Conservation (phyloP, 2,329 filamentous ascomycete species). For the Aspergillus floridensis region DNA sequence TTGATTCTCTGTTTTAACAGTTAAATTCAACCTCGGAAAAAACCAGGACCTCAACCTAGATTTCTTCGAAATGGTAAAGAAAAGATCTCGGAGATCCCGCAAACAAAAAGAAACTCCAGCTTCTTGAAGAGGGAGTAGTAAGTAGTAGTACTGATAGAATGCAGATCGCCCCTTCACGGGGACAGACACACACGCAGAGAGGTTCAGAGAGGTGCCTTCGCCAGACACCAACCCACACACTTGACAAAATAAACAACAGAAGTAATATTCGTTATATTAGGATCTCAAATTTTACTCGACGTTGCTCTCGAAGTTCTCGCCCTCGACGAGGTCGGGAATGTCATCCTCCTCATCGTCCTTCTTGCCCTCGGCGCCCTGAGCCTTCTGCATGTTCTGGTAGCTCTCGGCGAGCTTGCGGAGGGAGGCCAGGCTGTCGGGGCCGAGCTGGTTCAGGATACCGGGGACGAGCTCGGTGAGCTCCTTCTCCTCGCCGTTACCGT, state of each 20-base stretch:
- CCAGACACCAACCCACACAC: background rate
- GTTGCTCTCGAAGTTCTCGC: conserved; percentile 98
- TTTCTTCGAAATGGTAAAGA: too few relatives aligned
- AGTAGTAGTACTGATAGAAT: background rate
- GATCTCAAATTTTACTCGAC: conserved; percentile 66
- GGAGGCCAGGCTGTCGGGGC: conserved; percentile 94
- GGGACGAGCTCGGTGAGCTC: conserved; percentile 99
- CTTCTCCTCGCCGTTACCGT: conserved; percentile 98
- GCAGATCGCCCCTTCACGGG: too few relatives aligned
- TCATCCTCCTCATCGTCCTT: conserved; percentile 77
- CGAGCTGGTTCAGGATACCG: conserved; percentile 98
- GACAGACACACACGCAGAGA: too few relatives aligned
- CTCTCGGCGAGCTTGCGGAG: conserved; percentile 98
- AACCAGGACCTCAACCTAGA: background rate
- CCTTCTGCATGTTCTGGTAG: conserved; percentile 99
- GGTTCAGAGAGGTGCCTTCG: too few relatives aligned
- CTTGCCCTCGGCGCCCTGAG: conserved; percentile 73
- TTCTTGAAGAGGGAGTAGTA: background rate
- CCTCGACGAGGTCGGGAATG: conserved; percentile 94
- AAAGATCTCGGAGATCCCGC: too few relatives aligned
- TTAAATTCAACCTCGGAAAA: too few relatives aligned
- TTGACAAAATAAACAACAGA: background rate
- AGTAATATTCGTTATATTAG: background rate
- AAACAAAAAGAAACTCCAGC: too few relatives aligned
- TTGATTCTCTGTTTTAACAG: too few relatives aligned